These are phyloP conservation scores for Bigelowiella natans DNA, from an alignment of 78 protist species.

Conservation along the genomic window DNA sequence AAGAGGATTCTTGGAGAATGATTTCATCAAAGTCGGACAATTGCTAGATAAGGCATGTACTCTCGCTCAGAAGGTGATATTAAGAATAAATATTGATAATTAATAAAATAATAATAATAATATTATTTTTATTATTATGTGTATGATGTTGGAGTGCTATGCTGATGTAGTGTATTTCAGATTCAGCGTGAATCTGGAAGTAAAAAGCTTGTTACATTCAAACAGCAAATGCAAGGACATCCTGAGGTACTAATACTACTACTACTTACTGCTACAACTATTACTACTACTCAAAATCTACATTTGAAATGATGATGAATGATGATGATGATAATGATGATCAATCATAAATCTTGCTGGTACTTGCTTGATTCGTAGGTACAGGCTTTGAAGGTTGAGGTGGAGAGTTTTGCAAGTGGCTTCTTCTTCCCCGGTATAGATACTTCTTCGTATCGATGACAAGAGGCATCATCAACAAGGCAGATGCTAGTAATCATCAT, in stretches of 20 bases:
- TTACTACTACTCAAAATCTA: neutral
- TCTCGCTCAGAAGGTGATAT: neutral
- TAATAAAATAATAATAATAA: neutral
- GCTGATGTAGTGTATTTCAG: neutral
- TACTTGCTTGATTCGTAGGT: too few relatives aligned
- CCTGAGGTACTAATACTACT: neutral
- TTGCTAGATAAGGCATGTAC: neutral
- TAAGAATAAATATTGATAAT: neutral
- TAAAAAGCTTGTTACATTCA: too few relatives aligned
- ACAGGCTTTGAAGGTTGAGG: neutral
- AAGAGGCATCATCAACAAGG: too few relatives aligned
- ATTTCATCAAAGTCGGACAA: neutral
- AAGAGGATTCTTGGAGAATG: constrained; percentile 72
- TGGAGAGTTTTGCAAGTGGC: neutral
- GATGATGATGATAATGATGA: too few relatives aligned
- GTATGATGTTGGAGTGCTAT: neutral
- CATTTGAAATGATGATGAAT: too few relatives aligned
- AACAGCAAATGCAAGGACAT: neutral
- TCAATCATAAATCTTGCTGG: too few relatives aligned
- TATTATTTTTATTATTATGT: neutral
- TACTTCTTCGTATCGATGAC: neutral
- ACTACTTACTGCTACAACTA: neutral
- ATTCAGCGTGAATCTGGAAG: too few relatives aligned
- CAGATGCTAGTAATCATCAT: too few relatives aligned
- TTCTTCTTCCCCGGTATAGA: neutral